Percentiles rank a stretch among this genome's conserved stretches.
Conservation (phyloP, 202 grass and related monocot species). For the Panicum hallii region DNA sequence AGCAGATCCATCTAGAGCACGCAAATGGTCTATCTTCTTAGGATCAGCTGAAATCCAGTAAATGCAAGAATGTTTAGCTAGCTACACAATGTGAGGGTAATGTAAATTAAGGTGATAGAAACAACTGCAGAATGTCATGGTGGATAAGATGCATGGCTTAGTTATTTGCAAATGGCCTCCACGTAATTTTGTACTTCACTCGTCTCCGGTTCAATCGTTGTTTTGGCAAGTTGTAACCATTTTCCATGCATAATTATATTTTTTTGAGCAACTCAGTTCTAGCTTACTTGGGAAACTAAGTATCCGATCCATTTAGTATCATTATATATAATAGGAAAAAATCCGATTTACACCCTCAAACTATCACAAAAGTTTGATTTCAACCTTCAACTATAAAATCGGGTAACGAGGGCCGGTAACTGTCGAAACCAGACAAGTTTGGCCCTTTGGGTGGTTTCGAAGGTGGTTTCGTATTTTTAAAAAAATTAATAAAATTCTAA, state of each 20-base stretch:
- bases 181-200: not conserved
- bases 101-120: not conserved
- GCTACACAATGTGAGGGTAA: not conserved
- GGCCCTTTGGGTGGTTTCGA: too few species aligned
- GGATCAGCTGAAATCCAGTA: constrained; percentile 58
- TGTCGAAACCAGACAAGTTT: too few species aligned
- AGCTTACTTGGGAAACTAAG: not conserved
- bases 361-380: too few species aligned
- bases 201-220: not conserved
- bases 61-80: constrained; percentile 4
- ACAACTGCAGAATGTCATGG: not conserved
- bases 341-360: too few species aligned
- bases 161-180: not conserved
- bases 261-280: not conserved
- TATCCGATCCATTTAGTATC: too few species aligned
- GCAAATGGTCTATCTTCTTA: constrained; percentile 63
- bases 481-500: too few species aligned
- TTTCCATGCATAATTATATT: not conserved
- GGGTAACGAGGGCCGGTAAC: too few species aligned
- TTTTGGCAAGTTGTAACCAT: not conserved
- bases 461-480: too few species aligned
- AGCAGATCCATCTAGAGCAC: constrained; percentile 58
- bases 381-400: too few species aligned
- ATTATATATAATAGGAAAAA: too few species aligned
- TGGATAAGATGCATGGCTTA: not conserved